Conservation (phyloP, 352 stramenopile species). For the Nothophytophthora sp. region DNA sequence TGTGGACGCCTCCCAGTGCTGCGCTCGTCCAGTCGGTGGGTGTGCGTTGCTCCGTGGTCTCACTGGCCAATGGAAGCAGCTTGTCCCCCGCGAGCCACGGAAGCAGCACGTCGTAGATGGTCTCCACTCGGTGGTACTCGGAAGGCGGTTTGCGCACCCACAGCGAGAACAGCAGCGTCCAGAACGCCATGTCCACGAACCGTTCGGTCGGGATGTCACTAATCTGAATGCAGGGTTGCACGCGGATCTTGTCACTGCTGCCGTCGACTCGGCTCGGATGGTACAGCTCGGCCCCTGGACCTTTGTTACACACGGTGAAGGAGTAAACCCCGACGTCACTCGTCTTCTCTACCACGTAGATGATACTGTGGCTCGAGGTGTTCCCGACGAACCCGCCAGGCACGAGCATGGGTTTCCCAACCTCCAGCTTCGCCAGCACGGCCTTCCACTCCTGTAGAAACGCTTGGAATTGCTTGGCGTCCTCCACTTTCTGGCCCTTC, state of each 20-base stretch:
- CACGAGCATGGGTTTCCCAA: slow-evolving; percentile 54
- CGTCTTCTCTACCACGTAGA: slow-evolving; percentile 85
- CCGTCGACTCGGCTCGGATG: slow-evolving; percentile 44
- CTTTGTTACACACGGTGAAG: slow-evolving; percentile 91
- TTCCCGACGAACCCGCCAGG: slow-evolving; percentile 84
- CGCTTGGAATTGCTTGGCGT: slow-evolving; percentile 61
- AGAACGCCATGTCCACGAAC: slow-evolving; percentile 88
- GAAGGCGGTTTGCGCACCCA: slow-evolving; percentile 84
- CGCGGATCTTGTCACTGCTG: slow-evolving; percentile 59
- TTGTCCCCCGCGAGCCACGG: slow-evolving; percentile 84
- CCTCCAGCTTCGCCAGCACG: slow-evolving; percentile 43
- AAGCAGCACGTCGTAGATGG: slow-evolving; percentile 89
- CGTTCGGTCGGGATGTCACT: slow-evolving; percentile 49
- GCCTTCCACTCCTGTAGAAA: slow-evolving; percentile 75
- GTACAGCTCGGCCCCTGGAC: slow-evolving; percentile 82
- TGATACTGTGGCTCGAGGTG: slow-evolving; percentile 66
- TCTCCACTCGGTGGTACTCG: slow-evolving; percentile 88
- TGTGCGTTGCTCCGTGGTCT: slow-evolving; percentile 27
- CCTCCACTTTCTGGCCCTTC: slow-evolving; percentile 56
- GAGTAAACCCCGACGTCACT: slow-evolving; percentile 48
- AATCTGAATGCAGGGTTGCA: slow-evolving; percentile 79
- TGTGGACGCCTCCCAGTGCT: slow-evolving; percentile 44
- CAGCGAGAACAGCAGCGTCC: slow-evolving; percentile 81
- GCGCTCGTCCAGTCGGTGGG: slow-evolving; percentile 27
- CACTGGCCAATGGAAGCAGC: slow-evolving; percentile 57